phyloP scores from a whole-genome alignment of 2,329 filamentous ascomycete species.

The Dactylonectria estremocensis region DNA sequence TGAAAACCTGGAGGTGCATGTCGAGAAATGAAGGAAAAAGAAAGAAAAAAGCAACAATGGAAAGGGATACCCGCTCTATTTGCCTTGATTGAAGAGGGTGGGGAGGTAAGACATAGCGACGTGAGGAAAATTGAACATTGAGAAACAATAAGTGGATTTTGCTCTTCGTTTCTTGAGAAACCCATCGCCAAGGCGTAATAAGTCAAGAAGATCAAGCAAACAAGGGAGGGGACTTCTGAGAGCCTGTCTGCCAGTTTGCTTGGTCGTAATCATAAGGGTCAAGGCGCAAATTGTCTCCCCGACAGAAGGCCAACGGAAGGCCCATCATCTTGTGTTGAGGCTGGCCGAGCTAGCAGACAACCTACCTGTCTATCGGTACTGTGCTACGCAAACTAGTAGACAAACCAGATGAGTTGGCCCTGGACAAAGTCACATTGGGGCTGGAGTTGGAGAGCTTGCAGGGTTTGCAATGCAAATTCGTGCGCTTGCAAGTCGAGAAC shows the following conservation, averaged over 20 bases:
- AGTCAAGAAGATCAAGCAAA: neutral
- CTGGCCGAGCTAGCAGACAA: neutral
- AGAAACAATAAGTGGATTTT: neutral
- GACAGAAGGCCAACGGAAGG: neutral
- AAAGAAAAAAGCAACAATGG: constrained; percentile 2
- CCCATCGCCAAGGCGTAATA: neutral
- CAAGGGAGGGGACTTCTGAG: neutral
- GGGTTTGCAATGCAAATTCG: neutral
- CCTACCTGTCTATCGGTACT: neutral
- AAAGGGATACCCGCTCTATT: neutral
- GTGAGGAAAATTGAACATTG: too few relatives aligned
- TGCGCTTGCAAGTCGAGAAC: neutral
- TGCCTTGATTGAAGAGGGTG: neutral
- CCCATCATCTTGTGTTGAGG: neutral
- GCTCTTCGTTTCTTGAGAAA: neutral
- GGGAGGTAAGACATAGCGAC: neutral
- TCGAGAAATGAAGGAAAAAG: neutral
- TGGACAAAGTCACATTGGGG: neutral
- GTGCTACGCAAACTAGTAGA: neutral
- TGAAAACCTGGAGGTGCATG: constrained; percentile 24
- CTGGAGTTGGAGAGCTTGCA: neutral
- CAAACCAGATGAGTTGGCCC: neutral
- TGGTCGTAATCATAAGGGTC: neutral
- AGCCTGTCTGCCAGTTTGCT: neutral
- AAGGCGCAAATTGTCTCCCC: neutral